Conservation (phyloP, 2,329 filamentous ascomycete species). For the Pseudogymnoascus pannorum region DNA sequence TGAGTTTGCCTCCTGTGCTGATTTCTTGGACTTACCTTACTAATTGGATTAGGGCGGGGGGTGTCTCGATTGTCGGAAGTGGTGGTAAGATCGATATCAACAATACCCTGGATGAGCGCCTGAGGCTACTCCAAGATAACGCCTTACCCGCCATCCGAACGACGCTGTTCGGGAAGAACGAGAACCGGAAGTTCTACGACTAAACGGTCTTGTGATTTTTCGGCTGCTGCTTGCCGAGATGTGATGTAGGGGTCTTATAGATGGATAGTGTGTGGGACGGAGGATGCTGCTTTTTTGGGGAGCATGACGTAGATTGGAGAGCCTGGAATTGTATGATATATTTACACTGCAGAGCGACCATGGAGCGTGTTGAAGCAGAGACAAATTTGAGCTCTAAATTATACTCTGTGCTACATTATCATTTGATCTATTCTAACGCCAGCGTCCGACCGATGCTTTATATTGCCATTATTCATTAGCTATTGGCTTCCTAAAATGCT, state of each 20-base stretch:
- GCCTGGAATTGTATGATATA: constrained; percentile 9
- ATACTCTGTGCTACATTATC: not conserved
- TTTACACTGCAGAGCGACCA: constrained; percentile 9
- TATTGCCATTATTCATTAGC: not conserved
- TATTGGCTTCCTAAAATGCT: constrained; percentile 24
- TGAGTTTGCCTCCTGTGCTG: constrained; percentile 43
- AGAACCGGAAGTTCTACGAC: constrained; percentile 92
- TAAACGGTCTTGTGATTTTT: constrained; percentile 38
- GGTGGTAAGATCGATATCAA: constrained; percentile 95
- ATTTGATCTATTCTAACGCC: not conserved
- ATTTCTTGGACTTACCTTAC: constrained; percentile 10
- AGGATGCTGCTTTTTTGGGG: constrained; percentile 19
- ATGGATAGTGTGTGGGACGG: not conserved
- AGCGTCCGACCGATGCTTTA: not conserved
- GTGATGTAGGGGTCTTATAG: not conserved
- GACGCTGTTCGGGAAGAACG: constrained; percentile 87
- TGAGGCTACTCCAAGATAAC: constrained; percentile 76
- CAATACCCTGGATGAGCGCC: constrained; percentile 92
- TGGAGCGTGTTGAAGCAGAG: constrained; percentile 6
- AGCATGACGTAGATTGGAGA: constrained; percentile 30
- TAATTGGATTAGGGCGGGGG: constrained; percentile 60
- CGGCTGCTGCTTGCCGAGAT: not conserved
- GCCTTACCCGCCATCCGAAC: constrained; percentile 78
- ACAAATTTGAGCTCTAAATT: constrained; percentile 8
- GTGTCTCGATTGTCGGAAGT: constrained; percentile 71